phyloP scores from a whole-genome alignment of 2,329 filamentous ascomycete genomes.

The Cercospora zeae-maydis region DNA sequence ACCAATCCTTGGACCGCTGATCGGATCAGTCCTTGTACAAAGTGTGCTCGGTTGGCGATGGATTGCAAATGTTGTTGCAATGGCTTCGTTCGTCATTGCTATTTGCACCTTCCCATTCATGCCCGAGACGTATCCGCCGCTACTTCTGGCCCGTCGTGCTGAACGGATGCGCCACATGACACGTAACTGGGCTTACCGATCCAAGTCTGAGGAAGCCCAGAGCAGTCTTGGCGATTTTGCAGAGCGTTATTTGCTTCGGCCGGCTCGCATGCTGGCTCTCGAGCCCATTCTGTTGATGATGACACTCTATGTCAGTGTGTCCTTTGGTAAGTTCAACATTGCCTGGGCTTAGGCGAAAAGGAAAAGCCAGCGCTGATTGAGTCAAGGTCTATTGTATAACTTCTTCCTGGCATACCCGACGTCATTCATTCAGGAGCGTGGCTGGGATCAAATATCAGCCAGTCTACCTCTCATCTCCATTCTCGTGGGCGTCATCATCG shows the following conservation, averaged over 20 bases:
- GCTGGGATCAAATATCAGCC: slow-evolving; percentile 71
- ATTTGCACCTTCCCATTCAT: slow-evolving; percentile 42
- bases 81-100: slow-evolving; percentile 41
- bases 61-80: slow-evolving; percentile 43
- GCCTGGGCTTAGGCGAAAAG: neutral
- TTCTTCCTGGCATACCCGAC: slow-evolving; percentile 35
- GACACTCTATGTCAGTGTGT: slow-evolving; percentile 31
- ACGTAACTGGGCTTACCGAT: slow-evolving; percentile 42
- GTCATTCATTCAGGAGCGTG: slow-evolving; percentile 64
- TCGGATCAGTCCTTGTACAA: slow-evolving; percentile 42
- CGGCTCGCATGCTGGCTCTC: slow-evolving; percentile 44
- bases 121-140: slow-evolving; percentile 54
- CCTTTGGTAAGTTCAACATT: slow-evolving; percentile 33
- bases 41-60: slow-evolving; percentile 43
- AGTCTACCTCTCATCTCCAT: slow-evolving; percentile 73
- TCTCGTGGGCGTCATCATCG: slow-evolving; percentile 62
- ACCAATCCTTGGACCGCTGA: slow-evolving; percentile 57
- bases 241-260: slow-evolving; percentile 42
- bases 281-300: slow-evolving; percentile 48
- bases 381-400: slow-evolving; percentile 35
- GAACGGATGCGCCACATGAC: slow-evolving; percentile 28
- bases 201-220: slow-evolving; percentile 41
- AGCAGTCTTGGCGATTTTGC: slow-evolving; percentile 40
- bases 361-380: neutral
- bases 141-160: slow-evolving; percentile 41